These are phyloP conservation scores for Citropsis articulata DNA, from an alignment of 345 rosid species.

Conservation along the genomic window DNA sequence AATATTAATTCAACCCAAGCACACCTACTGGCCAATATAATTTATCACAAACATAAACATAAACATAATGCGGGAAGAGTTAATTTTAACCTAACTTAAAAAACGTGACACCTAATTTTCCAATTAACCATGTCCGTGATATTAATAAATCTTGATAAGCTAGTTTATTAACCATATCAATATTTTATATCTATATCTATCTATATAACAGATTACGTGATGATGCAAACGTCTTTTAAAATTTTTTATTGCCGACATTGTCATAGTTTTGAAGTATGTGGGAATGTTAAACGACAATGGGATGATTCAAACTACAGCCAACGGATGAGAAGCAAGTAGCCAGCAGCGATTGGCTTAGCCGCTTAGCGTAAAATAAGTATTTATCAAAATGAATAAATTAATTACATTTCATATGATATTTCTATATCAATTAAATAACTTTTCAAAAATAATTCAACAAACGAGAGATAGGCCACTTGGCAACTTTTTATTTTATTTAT, in stretches of 20 bases:
- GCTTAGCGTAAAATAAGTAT: background rate
- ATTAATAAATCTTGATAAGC: background rate
- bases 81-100: background rate
- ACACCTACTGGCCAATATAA: background rate
- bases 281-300: background rate
- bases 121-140: background rate
- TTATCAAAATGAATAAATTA: background rate
- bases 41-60: background rate
- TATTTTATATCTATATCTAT: background rate
- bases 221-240: too few relatives aligned
- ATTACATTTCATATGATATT: background rate
- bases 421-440: background rate
- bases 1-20: background rate
- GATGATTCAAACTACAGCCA: background rate
- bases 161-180: background rate
- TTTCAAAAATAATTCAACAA: too few relatives aligned
- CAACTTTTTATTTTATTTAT: too few relatives aligned
- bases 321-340: background rate
- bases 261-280: background rate
- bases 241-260: background rate
- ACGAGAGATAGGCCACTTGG: too few relatives aligned
- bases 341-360: background rate
- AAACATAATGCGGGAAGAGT: background rate
- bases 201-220: background rate
- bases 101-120: background rate